phyloP scores from a whole-genome alignment of 441 rosid species.

The Pelargonium australe region DNA sequence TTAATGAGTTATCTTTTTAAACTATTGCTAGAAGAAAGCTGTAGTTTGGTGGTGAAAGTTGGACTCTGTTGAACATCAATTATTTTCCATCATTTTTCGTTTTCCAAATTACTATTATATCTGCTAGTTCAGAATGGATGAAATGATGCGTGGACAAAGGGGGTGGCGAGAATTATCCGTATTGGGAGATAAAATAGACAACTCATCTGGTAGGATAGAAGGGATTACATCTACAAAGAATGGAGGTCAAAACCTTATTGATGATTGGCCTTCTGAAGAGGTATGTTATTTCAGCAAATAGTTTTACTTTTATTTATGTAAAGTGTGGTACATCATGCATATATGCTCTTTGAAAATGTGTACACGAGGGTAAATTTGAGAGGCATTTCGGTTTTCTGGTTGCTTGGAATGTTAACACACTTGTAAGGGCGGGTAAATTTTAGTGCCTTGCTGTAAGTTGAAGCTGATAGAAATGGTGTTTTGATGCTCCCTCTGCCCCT shows the following conservation, averaged over 20 bases:
- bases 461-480: background rate
- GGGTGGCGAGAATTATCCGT: conserved; percentile 88
- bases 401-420: background rate
- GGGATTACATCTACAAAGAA: conserved; percentile 74
- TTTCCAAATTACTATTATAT: conserved; percentile 11
- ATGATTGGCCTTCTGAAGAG: conserved; percentile 70
- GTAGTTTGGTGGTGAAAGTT: background rate
- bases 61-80: background rate
- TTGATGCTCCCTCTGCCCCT: background rate
- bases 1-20: background rate
- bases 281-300: conserved; percentile 29
- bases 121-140: conserved; percentile 69
- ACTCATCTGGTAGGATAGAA: conserved; percentile 80
- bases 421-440: background rate
- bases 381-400: background rate
- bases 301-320: background rate
- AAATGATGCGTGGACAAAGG: conserved; percentile 97
- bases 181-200: conserved; percentile 72
- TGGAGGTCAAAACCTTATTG: conserved; percentile 34
- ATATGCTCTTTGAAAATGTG: background rate
- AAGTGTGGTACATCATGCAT: too few species aligned
- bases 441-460: background rate
- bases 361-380: background rate
- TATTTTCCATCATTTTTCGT: conserved; percentile 5
- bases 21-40: background rate